A percentile compares a stretch with the other conserved stretches of the same genome.
phyloP scores from a whole-genome alignment of 2,329 filamentous ascomycete species.

The Arachnomyces sp. region DNA sequence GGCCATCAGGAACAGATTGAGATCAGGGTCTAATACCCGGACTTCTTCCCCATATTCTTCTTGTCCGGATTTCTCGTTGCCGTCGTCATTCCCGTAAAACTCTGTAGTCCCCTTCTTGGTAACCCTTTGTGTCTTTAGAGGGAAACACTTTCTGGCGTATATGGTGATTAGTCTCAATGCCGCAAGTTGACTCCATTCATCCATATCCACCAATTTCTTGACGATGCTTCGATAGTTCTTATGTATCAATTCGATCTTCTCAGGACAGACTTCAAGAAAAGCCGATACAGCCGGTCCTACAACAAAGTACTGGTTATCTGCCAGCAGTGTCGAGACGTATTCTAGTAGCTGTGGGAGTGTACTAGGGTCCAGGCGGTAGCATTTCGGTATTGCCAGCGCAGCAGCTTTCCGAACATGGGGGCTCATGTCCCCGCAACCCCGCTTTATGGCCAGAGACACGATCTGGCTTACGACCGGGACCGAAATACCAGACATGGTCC shows the following conservation, averaged over 20 bases:
- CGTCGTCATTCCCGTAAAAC: constrained; percentile 69
- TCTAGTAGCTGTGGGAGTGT: constrained; percentile 80
- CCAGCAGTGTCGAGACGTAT: constrained; percentile 68
- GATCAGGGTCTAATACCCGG: constrained; percentile 66
- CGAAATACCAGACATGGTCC: constrained; percentile 95
- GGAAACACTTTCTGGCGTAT: constrained; percentile 85
- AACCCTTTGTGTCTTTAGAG: constrained; percentile 54
- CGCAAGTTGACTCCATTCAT: constrained; percentile 92
- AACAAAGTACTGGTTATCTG: constrained; percentile 94
- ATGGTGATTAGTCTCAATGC: constrained; percentile 72
- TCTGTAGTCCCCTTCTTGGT: constrained; percentile 55
- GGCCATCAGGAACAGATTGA: constrained; percentile 69
- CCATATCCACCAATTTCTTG: constrained; percentile 94
- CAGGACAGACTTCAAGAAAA: constrained; percentile 82
- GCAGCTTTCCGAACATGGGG: constrained; percentile 88
- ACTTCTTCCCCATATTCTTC: constrained; percentile 46
- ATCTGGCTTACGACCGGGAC: constrained; percentile 98
- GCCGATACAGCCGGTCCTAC: constrained; percentile 85
- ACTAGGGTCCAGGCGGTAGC: constrained; percentile 79
- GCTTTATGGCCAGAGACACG: constrained; percentile 90
- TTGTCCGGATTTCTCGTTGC: constrained; percentile 37
- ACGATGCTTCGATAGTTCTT: constrained; percentile 78
- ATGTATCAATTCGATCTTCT: constrained; percentile 81
- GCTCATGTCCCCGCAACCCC: constrained; percentile 88
- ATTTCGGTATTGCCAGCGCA: constrained; percentile 90